Base-by-base conservation (phyloP, 345 rosid genomes). In the Noccaea bulbosa region DNA sequence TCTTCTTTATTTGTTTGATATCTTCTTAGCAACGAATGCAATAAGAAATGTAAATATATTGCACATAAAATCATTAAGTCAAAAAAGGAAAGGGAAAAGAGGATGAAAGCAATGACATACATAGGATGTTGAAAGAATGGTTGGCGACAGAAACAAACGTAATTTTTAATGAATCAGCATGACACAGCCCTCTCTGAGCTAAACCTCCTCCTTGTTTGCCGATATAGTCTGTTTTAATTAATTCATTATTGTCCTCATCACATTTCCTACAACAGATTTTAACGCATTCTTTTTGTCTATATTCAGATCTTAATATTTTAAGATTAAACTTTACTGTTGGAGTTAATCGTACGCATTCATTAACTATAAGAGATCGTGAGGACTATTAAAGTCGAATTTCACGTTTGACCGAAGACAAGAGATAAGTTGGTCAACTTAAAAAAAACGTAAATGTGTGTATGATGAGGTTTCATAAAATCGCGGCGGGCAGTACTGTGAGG, bases 41-140 rank as follows among this genome's bases (percentile, higher is more conserved):
- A 14, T 38, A 38, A 5, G 5, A 37, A 20, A 56, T 4, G 12
- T 34, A 10, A 3, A 64, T 7, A n/a, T 4, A 27, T 27, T 50
- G 8, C 10, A 41, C 41, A 67, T 22, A 8, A 45, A 44, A 14
- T 1, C 39, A 51, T 30, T 1, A 5, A 53, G 38, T 30, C n/a
- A 53, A 50, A n/a, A n/a, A 10, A 30, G 2, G 0, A 32, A 5
- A 39, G 12, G 56, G 7, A n/a, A 2, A 22, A 33, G 59, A 57
- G 59, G 71, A 73, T 65, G 77, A 32, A 73, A 57, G 71, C 77
- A 73, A 17, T 73, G 71, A 73, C 77, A 57, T 73, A 33, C 4
- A 17, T n/a, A 57, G 49, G 61, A 65, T 48, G 71, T 49, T 65
- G 72, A 73, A 40, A 57, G 66, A 22, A 17, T 9, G 20, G 38